Evolutionary conservation across 805 yeast genomes (phyloP), one percentile per base, ranked within the genome.

Genomic region (Metschnikowia lochheadii): DNA sequence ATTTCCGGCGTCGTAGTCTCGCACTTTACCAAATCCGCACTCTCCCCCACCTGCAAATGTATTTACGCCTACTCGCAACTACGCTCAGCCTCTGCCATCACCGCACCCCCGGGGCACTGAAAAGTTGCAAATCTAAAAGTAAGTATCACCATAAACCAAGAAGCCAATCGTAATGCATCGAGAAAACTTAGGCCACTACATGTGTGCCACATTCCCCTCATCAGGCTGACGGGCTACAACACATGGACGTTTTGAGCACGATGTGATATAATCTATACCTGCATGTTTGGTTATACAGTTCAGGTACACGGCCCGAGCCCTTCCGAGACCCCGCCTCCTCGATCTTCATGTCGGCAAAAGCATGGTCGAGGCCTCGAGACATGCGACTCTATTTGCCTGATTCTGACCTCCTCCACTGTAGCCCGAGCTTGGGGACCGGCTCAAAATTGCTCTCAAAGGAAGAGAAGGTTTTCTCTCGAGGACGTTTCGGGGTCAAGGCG

Each of bases 281-380:
- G 44, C 44, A 41, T 41, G 18, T 15, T 20, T 14, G 26, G 14
- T 20, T 35, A 17, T 41, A 31, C 44, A 18, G 29, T 8, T 42
- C 20, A 42, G 38, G 45, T 33, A 33, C 45, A 32, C 45, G 37
- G 45, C 17, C 37, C 36, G 45, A 40, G 34, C 7, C 21, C 7
- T 15, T 29, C 42, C 42, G 42, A 23, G 6, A 11, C 31, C 37
- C 10, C 38, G 31, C n/a, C n/a, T n/a, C 6, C 8, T 31, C 45
- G 29, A 10, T 23, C 38, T 20, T 33, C 45, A 42, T 33, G 38
- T 34, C 45, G 45, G 45, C 26, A 32, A 32, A 20, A 34, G 14
- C 8, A 2, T 21, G 15, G 18, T 4, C 8, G 34, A 26, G 33
- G 31, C 31, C n/a, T 23, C 6, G 6, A 10, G 2, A 26, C 21